Percentiles rank a stretch among this genome's conserved stretches.
These are phyloP conservation scores for Sclerotinia glacialis DNA, from an alignment of 2,329 filamentous ascomycete species.

Conservation along the genomic window DNA sequence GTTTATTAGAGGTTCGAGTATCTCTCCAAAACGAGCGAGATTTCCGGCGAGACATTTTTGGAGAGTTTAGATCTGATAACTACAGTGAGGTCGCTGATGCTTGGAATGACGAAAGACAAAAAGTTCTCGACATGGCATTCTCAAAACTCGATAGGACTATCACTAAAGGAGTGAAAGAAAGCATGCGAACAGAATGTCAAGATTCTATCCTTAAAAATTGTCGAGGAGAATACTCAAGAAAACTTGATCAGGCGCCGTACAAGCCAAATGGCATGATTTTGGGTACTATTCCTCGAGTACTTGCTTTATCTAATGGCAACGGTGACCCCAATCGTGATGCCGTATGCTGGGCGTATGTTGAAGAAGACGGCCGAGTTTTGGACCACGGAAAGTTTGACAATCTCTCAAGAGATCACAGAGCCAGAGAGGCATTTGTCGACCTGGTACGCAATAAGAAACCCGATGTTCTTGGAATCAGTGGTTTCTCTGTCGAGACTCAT, in stretches of 20 bases:
- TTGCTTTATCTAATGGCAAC: conserved; percentile 83
- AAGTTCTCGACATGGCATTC: conserved; percentile 79
- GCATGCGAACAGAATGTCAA: conserved; percentile 88
- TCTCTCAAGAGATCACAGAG: conserved; percentile 67
- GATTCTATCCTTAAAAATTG: conserved; percentile 85
- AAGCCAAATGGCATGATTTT: conserved; percentile 91
- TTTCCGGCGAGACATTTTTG: conserved; percentile 73
- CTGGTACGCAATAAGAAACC: conserved; percentile 76
- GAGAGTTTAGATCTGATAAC: conserved; percentile 89
- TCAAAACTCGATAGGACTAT: conserved; percentile 80
- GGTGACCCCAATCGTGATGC: conserved; percentile 72
- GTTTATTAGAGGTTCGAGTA: conserved; percentile 81
- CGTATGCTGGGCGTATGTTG: conserved; percentile 86
- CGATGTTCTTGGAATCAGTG: conserved; percentile 86
- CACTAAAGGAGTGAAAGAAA: conserved; percentile 90
- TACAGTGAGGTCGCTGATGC: conserved; percentile 92
- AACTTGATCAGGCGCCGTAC: conserved; percentile 92
- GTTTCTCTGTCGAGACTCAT: conserved; percentile 82
- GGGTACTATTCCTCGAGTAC: conserved; percentile 81
- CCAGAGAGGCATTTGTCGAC: conserved; percentile 69
- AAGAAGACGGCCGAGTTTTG: conserved; percentile 84
- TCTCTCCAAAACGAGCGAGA: conserved; percentile 71
- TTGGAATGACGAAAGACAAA: conserved; percentile 86
- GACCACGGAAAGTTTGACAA: conserved; percentile 88
- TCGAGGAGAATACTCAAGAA: conserved; percentile 82